Evolutionary conservation across 306 rosid genomes (phyloP).

Genomic region (Echinosophora koreensis): DNA sequence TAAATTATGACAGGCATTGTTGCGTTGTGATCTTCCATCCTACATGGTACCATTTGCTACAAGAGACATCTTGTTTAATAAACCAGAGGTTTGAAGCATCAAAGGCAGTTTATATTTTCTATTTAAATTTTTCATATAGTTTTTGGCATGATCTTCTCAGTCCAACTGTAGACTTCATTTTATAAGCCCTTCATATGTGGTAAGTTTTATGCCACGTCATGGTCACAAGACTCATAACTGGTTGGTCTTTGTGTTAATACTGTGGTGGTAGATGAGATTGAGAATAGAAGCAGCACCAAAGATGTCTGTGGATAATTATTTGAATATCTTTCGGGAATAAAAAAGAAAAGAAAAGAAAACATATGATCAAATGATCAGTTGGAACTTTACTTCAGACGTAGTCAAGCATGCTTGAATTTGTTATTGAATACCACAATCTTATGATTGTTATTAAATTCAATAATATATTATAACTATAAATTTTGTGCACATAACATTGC

Average conservation of each 20-base stretch:
- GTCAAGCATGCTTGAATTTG: constrained; percentile 22
- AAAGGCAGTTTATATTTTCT: constrained; percentile 27
- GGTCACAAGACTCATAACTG: neutral
- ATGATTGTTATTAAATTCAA: constrained; percentile 13
- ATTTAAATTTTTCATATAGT: constrained; percentile 19
- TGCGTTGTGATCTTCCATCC: constrained; percentile 90
- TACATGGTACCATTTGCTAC: constrained; percentile 90
- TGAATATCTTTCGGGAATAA: neutral
- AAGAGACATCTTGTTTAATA: constrained; percentile 67
- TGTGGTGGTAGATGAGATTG: constrained; percentile 19
- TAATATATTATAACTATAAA: neutral
- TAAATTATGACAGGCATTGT: constrained; percentile 69
- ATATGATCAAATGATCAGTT: constrained; percentile 13
- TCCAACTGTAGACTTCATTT: constrained; percentile 18
- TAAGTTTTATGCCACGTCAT: constrained; percentile 28
- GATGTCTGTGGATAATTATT: constrained; percentile 15
- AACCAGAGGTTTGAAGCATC: constrained; percentile 82
- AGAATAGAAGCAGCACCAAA: constrained; percentile 10
- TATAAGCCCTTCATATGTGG: constrained; percentile 15
- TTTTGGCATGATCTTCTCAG: constrained; percentile 27
- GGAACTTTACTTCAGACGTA: constrained; percentile 2
- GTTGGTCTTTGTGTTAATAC: neutral
- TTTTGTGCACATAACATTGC: neutral
- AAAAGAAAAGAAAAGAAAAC: neutral
- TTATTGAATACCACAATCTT: neutral